Evolutionary conservation across 768 basidiomycete species (phyloP).

Genomic region (Paxillus rubicundulus): DNA sequence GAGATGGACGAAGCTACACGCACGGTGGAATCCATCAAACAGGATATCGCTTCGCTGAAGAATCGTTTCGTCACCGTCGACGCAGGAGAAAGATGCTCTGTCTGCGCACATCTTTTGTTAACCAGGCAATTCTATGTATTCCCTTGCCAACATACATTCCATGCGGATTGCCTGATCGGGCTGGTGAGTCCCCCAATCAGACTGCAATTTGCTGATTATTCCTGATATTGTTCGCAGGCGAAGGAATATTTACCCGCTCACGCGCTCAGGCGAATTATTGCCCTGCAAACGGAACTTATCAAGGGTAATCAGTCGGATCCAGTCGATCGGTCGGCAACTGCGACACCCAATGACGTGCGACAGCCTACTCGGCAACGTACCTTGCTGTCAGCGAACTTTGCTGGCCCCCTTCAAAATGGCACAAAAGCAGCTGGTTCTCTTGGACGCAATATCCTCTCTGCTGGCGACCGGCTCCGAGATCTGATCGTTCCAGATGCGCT

Average conservation of each 20-base stretch:
- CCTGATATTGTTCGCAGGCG: slow-evolving; percentile 49
- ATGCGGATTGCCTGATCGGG: slow-evolving; percentile 94
- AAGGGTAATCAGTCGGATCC: slow-evolving; percentile 41
- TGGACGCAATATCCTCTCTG: slow-evolving; percentile 79
- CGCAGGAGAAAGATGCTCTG: slow-evolving; percentile 79
- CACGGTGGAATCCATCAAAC: slow-evolving; percentile 90
- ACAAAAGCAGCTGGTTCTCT: slow-evolving; percentile 64
- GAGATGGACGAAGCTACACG: slow-evolving; percentile 97
- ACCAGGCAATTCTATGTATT: slow-evolving; percentile 97
- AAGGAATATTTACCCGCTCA: slow-evolving; percentile 88
- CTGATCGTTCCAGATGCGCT: slow-evolving; percentile 93
- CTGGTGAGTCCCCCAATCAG: slow-evolving; percentile 57
- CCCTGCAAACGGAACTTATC: slow-evolving; percentile 82
- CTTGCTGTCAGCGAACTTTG: slow-evolving; percentile 73
- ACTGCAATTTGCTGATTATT: not conserved
- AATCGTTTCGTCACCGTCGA: slow-evolving; percentile 93
- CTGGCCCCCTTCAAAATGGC: slow-evolving; percentile 57
- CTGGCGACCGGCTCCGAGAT: slow-evolving; percentile 86
- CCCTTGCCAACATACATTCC: slow-evolving; percentile 97
- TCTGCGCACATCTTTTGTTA: slow-evolving; percentile 72
- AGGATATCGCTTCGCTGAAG: slow-evolving; percentile 81
- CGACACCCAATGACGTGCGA: slow-evolving; percentile 36
- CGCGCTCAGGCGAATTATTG: slow-evolving; percentile 79
- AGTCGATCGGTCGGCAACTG: slow-evolving; percentile 33
- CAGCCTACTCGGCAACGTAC: slow-evolving; percentile 58